Conservation (phyloP, 345 rosid species). For the Cardamine chenopodiifolia region DNA sequence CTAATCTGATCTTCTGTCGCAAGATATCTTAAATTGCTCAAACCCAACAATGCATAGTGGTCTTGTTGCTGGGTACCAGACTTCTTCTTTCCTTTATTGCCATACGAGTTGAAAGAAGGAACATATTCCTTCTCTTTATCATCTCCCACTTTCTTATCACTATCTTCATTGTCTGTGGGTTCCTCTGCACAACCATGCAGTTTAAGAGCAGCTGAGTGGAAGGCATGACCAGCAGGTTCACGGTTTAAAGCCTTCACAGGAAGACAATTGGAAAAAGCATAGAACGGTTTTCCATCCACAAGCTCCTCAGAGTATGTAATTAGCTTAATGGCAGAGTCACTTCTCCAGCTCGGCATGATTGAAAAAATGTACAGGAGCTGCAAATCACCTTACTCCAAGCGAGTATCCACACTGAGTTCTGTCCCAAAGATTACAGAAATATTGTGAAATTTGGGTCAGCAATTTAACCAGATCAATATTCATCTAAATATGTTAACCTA, state of each 20-base stretch:
- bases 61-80: constrained; percentile 76
- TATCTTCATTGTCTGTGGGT: constrained; percentile 43
- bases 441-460: not conserved
- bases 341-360: constrained; percentile 42
- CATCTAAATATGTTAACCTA: not conserved
- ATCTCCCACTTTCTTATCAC: constrained; percentile 55
- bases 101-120: constrained; percentile 75
- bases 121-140: constrained; percentile 65
- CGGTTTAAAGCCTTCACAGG: constrained; percentile 75
- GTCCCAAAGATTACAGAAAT: constrained; percentile 24
- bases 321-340: constrained; percentile 48
- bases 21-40: constrained; percentile 91
- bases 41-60: constrained; percentile 89
- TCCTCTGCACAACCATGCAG: constrained; percentile 75
- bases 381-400: constrained; percentile 16
- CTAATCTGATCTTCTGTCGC: constrained; percentile 99
- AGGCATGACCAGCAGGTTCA: constrained; percentile 96
- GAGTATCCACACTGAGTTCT: constrained; percentile 16
- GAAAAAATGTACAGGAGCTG: constrained; percentile 11
- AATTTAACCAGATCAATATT: not conserved
- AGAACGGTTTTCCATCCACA: constrained; percentile 69
- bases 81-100: constrained; percentile 88
- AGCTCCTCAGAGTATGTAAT: constrained; percentile 81
- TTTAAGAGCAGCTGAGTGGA: constrained; percentile 84
- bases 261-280: constrained; percentile 74